phyloP scores from a whole-genome alignment of 495 filamentous ascomycete genomes.

The Amphirosellinia nigrospora region DNA sequence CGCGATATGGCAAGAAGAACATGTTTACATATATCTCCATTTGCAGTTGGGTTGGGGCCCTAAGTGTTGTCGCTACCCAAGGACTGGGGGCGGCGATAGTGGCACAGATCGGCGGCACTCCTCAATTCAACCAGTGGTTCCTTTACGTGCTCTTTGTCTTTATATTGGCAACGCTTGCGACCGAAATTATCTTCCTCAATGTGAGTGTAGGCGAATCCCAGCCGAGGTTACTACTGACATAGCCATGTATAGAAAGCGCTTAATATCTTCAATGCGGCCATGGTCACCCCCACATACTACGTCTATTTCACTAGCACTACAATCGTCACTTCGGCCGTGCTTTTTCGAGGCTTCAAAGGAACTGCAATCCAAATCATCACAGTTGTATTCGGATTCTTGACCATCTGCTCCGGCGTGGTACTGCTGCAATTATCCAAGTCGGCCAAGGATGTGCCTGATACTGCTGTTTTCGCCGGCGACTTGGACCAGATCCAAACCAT shows the following conservation, averaged over 20 bases:
- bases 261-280: conserved; percentile 94
- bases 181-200: conserved; percentile 94
- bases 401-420: conserved; percentile 96
- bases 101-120: conserved; percentile 75
- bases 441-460: conserved; percentile 93
- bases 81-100: conserved; percentile 91
- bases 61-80: conserved; percentile 95
- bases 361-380: conserved; percentile 80
- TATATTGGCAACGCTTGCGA: conserved; percentile 83
- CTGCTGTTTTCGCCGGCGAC: conserved; percentile 91
- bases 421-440: conserved; percentile 96
- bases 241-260: conserved; percentile 81
- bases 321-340: conserved; percentile 88
- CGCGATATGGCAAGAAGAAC: conserved; percentile 91
- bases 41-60: conserved; percentile 91
- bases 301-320: conserved; percentile 96
- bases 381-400: conserved; percentile 90
- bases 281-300: conserved; percentile 98
- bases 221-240: conserved; percentile 4
- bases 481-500: conserved; percentile 94
- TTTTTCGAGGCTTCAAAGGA: conserved; percentile 95
- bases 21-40: conserved; percentile 98
- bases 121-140: conserved; percentile 98
- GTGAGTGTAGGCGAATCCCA: conserved; percentile 58
- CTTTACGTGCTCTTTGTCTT: conserved; percentile 91